phyloP scores from a whole-genome alignment of 805 yeast genomes.

The Kuraishia floccosa region DNA sequence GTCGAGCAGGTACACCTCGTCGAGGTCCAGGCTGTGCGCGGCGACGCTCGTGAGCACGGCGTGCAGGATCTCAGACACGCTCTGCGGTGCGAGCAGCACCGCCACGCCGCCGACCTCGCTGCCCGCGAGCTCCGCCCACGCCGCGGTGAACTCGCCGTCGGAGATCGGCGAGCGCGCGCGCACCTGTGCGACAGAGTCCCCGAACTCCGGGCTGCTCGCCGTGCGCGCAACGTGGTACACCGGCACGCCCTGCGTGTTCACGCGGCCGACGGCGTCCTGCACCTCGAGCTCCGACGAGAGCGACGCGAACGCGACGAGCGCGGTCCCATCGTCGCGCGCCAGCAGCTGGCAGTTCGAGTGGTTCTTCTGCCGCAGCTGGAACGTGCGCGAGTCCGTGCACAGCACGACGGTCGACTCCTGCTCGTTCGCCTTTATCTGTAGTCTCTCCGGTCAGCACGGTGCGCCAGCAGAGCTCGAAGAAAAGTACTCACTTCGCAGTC shows the following conservation, averaged over 20 bases:
- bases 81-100: conserved; percentile 14
- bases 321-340: conserved; percentile 17
- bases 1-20: conserved; percentile 7
- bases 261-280: conserved; percentile 16
- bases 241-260: conserved; percentile 21
- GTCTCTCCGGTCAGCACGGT: no score
- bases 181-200: conserved; percentile 21
- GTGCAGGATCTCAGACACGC: conserved; percentile 5
- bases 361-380: conserved; percentile 62
- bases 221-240: conserved; percentile 11
- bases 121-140: conserved; percentile 48
- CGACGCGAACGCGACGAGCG: conserved; percentile 19
- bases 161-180: conserved; percentile 42
- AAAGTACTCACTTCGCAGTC: conserved; percentile 9
- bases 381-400: conserved; percentile 49
- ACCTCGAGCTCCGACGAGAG: conserved; percentile 27
- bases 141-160: conserved; percentile 31
- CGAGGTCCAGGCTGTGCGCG: conserved; percentile 4
- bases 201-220: background rate
- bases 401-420: conserved; percentile 36
- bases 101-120: conserved; percentile 36
- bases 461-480: no score
- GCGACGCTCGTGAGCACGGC: conserved; percentile 6
- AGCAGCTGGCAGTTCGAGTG: conserved; percentile 80
- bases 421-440: conserved; percentile 22